Conservation (phyloP, 257 asterid genomes). For the Osmanthus fragrans region DNA sequence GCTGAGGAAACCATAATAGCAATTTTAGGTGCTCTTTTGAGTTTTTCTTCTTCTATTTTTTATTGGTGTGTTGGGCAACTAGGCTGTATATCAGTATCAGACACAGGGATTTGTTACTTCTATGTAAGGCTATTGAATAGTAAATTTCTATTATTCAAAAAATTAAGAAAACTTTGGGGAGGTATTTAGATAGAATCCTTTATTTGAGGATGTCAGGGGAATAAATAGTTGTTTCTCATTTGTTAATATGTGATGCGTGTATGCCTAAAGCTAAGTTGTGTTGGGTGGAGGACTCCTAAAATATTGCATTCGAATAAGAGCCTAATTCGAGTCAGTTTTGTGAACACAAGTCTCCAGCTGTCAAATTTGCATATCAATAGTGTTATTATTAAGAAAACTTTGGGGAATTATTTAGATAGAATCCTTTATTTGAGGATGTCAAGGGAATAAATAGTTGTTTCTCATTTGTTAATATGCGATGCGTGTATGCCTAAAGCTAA, state of each 20-base stretch:
- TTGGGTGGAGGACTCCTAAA: background rate
- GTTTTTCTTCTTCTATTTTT: too few species aligned
- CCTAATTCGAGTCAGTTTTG: background rate
- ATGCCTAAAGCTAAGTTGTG: background rate
- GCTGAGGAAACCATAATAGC: background rate
- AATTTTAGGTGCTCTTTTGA: background rate
- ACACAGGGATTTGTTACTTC: background rate
- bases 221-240: background rate
- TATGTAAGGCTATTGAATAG: background rate
- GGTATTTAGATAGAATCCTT: background rate
- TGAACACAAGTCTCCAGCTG: background rate
- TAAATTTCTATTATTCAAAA: background rate
- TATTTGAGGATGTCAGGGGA: background rate
- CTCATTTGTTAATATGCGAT: background rate
- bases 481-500: background rate
- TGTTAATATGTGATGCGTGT: background rate
- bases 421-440: background rate
- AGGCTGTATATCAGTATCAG: background rate
- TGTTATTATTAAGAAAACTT: background rate
- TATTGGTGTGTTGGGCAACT: background rate
- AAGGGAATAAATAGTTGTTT: background rate
- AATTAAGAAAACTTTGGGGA: background rate
- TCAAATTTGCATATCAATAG: background rate
- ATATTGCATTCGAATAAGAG: background rate
- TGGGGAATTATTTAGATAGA: background rate